Percentiles rank a stretch among this genome's conserved stretches.
Conservation (phyloP, 1,284 basidiomycete species). For the Ganoderma boninense region DNA sequence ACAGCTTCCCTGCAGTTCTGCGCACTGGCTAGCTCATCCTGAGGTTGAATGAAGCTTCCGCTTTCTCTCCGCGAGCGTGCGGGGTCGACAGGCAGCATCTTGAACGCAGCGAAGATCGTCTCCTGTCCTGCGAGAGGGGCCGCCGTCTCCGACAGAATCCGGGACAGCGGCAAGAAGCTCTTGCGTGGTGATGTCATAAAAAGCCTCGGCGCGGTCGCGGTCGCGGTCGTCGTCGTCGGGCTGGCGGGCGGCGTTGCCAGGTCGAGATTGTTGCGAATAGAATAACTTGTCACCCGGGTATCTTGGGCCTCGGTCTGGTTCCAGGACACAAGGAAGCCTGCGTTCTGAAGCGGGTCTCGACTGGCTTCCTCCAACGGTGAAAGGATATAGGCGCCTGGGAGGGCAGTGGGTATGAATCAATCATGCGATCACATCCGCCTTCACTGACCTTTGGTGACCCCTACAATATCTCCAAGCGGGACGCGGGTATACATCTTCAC, state of each 20-base stretch:
- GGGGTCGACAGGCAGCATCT: constrained; percentile 76
- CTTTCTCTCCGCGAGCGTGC: constrained; percentile 61
- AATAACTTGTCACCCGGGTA: constrained; percentile 85
- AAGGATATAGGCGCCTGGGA: constrained; percentile 85
- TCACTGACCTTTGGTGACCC: constrained; percentile 79
- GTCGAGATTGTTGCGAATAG: constrained; percentile 73
- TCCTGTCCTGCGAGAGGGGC: constrained; percentile 42
- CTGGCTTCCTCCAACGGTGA: constrained; percentile 91
- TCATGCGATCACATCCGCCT: constrained; percentile 2
- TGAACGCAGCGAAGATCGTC: constrained; percentile 74
- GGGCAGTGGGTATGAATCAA: constrained; percentile 16
- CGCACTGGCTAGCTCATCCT: constrained; percentile 68
- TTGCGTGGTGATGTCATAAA: constrained; percentile 31
- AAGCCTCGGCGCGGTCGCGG: constrained; percentile 21
- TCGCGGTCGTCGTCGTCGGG: constrained; percentile 11
- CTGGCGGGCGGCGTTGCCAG: constrained; percentile 39
- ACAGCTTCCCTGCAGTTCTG: constrained; percentile 81
- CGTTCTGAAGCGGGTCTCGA: constrained; percentile 86
- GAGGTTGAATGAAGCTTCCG: constrained; percentile 62
- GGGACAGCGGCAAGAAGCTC: constrained; percentile 39
- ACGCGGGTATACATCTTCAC: constrained; percentile 91
- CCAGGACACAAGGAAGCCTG: constrained; percentile 86
- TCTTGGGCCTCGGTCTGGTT: constrained; percentile 63
- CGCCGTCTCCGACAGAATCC: constrained; percentile 46
- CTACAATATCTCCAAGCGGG: constrained; percentile 84